Evolutionary conservation across 176 grass and related monocot species (phyloP).

Genomic region (Tillandsia fasciculata): DNA sequence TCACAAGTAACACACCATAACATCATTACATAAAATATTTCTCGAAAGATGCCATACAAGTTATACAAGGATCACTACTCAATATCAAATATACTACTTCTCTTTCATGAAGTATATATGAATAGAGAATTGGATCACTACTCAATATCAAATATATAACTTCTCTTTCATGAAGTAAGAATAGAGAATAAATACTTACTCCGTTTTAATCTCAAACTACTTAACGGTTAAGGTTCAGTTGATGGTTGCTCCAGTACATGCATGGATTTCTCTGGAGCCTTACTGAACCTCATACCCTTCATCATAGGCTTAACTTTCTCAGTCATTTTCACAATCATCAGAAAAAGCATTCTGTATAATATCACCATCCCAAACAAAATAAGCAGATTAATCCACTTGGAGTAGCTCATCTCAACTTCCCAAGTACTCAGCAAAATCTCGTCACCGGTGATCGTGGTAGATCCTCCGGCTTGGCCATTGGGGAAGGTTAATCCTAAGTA

Average conservation of each 20-base stretch:
- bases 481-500: slow-evolving; percentile 75
- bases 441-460: slow-evolving; percentile 34
- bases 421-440: slow-evolving; percentile 50
- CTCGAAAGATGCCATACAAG: too few relatives aligned
- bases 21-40: too few relatives aligned
- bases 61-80: background rate
- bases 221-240: background rate
- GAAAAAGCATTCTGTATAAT: too few relatives aligned
- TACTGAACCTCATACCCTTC: too few relatives aligned
- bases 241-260: slow-evolving; percentile 10
- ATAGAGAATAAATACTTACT: background rate
- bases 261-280: slow-evolving; percentile 15
- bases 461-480: slow-evolving; percentile 23
- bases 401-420: slow-evolving; percentile 65
- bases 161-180: background rate
- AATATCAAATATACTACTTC: background rate
- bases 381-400: slow-evolving; percentile 71
- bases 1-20: too few relatives aligned
- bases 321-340: too few relatives aligned
- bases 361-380: too few relatives aligned
- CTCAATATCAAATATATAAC: background rate
- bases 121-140: background rate
- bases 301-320: too few relatives aligned
- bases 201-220: background rate
- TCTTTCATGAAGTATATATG: background rate